A percentile compares a stretch with the other conserved stretches of the same genome.
Conservation (phyloP, 2,329 filamentous ascomycete species). For the Juglanconis oblonga region DNA sequence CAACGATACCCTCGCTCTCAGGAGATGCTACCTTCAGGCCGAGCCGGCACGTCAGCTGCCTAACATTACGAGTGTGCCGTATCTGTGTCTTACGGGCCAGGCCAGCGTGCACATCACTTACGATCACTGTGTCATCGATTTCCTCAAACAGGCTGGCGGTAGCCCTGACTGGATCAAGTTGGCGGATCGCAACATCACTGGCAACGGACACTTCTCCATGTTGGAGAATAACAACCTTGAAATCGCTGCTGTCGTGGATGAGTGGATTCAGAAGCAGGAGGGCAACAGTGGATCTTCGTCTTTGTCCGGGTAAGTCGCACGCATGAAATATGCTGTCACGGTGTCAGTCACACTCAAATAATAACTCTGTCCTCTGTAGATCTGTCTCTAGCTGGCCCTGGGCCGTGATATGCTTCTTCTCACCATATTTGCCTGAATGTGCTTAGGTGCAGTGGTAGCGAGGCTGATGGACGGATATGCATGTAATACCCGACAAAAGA, state of each 20-base stretch:
- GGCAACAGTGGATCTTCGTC: background rate
- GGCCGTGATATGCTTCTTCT: background rate
- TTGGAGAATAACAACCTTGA: slow-evolving; percentile 41
- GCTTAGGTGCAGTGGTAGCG: background rate
- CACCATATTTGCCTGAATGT: background rate
- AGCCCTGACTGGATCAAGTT: slow-evolving; percentile 42
- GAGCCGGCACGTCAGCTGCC: slow-evolving; percentile 34
- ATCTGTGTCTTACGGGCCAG: slow-evolving; percentile 45
- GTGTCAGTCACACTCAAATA: background rate
- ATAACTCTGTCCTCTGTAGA: background rate
- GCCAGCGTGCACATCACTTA: slow-evolving; percentile 50
- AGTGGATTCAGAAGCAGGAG: slow-evolving; percentile 11
- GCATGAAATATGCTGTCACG: background rate
- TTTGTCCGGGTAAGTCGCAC: background rate
- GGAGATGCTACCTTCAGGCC: slow-evolving; percentile 28
- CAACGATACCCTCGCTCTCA: slow-evolving; percentile 19
- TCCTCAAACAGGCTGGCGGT: slow-evolving; percentile 45
- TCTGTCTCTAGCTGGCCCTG: background rate
- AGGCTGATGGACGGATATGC: background rate
- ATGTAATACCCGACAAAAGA: background rate
- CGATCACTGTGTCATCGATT: slow-evolving; percentile 51
- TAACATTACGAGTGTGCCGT: slow-evolving; percentile 43
- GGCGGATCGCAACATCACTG: slow-evolving; percentile 41
- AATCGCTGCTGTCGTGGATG: slow-evolving; percentile 15
- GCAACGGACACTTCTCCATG: slow-evolving; percentile 50